Evolutionary conservation across 2,329 filamentous ascomycete species (phyloP), one percentile per base, ranked within the genome.

Genomic region (Rhynchosporium secalis): DNA sequence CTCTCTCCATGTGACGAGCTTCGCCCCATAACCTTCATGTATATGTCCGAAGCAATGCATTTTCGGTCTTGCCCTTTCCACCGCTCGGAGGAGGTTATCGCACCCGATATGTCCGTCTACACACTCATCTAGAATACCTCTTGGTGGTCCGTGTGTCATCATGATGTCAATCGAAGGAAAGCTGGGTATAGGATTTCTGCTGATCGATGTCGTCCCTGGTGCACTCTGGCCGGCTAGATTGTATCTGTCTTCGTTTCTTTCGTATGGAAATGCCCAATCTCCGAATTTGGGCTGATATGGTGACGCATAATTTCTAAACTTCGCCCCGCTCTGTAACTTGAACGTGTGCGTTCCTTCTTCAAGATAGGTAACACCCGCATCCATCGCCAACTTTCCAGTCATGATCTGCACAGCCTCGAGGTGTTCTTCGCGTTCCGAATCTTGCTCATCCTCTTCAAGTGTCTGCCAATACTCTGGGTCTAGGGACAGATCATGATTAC

Each of bases 21-120:
- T 80, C 0, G 78, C 80, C 70, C 80, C 81, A 72, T 80, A 79
- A 0, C 75, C 82, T 68, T 84, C 82, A 68, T 86, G 83, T n/a
- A 87, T 86, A 74, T 87, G 85, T 0, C 85, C 85, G 69, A 86
- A 88, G 65, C 83, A 82, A 70, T 87, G 82, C 26, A 88, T 55
- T 4, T 74, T 71, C 0, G 86, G 86, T 56, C 75, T 76, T 10
- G 78, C 79, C 5, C 83, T 76, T 58, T 76, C 72, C 1, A 81
- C 73, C 0, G 84, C 85, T 1, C 75, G 73, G 1, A 83, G 75
- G 1, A 88, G 74, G 68, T 81, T 78, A 51, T 78, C 74, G 72
- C 85, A 87, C 0, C 86, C 86, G 3, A 65, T 58, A 47, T 68
- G 66, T 0, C 41, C 63, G 26, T 52, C 48, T 1, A 15, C 6